Evolutionary conservation across 2,329 filamentous ascomycete genomes (phyloP), one percentile per base, ranked within the genome.

Genomic region (Penicillium nordicum): DNA sequence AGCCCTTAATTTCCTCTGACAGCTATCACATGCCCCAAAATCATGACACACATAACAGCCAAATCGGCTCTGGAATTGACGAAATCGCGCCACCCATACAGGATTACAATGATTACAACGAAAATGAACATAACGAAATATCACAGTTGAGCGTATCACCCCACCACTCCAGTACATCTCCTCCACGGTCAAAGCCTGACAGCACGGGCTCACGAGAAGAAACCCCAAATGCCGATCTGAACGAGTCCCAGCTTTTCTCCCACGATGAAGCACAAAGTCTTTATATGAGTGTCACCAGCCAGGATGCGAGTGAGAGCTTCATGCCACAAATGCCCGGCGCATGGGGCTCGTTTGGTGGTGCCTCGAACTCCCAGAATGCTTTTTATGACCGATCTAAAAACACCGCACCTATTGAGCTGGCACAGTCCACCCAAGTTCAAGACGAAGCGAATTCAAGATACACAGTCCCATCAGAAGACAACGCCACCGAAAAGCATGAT

Each of bases 201-300:
- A 68, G 64, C 46, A 57, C 56, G 23, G 55, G 50, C 23, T 69
- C 69, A 8, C 58, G 59, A 34, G 62, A 63, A 12, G 63, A 54
- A 38, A 55, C 60, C n/a, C 60, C 66, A n/a, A 54, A 60, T 41
- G 72, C 72, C 45, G 73, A 78, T 30, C 71, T 80, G n/a, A 70
- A 73, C 7, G 73, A 78, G 55, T 80, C 78, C 4, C 78, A 69
- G 58, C 63, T 79, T 44, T 80, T 79, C 55, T 77, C 75, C 41
- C 75, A 77, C 54, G 77, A 79, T 56, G 77, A 80, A 63, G 78
- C 78, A n/a, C 72, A 78, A 54, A 80, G 78, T 60, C 75, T 80
- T 71, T 80, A 80, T 55, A 78, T 80, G 77, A 80, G 85, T 67
- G 84, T 82, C 11, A 76, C 85, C 53, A 84, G 81, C 56, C 72